Conservation (phyloP, 2,329 filamentous ascomycete genomes). For the Zymoseptoria tritici region DNA sequence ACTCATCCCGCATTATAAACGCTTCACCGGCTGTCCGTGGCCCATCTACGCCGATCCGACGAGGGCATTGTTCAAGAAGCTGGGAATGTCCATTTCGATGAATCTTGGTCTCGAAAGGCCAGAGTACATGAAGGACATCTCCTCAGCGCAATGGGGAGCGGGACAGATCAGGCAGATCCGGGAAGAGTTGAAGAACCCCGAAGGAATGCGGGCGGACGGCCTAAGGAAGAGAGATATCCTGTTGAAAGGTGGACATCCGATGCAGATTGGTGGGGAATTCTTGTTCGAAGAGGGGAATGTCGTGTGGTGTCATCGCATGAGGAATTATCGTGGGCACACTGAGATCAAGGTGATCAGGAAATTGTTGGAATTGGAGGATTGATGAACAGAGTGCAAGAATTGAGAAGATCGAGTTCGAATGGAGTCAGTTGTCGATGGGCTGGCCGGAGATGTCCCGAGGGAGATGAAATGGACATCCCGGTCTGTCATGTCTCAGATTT, state of each 20-base stretch:
- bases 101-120: constrained; percentile 28
- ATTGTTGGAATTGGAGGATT: constrained; percentile 32
- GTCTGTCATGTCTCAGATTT: neutral
- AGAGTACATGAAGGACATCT: constrained; percentile 33
- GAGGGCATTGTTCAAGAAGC: constrained; percentile 29
- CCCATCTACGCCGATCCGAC: constrained; percentile 33
- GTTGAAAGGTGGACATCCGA: constrained; percentile 30
- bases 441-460: neutral
- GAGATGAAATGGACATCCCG: neutral
- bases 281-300: constrained; percentile 35
- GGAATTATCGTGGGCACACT: constrained; percentile 31
- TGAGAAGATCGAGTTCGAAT: no score
- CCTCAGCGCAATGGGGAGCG: constrained; percentile 22
- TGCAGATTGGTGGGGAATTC: constrained; percentile 37
- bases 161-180: constrained; percentile 27
- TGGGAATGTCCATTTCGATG: constrained; percentile 30
- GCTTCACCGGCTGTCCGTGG: constrained; percentile 30
- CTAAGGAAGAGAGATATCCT: constrained; percentile 21
- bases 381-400: neutral
- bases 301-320: constrained; percentile 38
- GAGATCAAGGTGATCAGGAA: constrained; percentile 30
- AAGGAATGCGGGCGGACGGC: constrained; percentile 18
- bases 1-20: constrained; percentile 31
- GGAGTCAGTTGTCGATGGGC: no score
- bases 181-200: constrained; percentile 21